A percentile compares a stretch with the other conserved stretches of the same genome.
These are phyloP conservation scores for Terana coerulea DNA, from an alignment of 768 basidiomycete species.

Conservation along the genomic window DNA sequence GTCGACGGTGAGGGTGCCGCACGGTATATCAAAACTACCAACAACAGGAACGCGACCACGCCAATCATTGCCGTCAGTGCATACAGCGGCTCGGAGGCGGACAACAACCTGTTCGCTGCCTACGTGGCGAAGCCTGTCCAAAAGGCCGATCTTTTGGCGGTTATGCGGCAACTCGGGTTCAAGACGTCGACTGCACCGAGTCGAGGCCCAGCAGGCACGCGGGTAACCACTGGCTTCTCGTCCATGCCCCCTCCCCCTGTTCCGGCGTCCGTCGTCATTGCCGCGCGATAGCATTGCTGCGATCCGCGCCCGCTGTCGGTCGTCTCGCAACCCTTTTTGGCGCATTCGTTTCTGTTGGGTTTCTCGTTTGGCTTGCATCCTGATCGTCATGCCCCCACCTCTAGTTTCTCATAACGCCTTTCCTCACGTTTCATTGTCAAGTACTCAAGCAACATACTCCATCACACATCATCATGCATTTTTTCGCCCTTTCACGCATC, in stretches of 20 bases:
- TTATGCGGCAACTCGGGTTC: slow-evolving; percentile 87
- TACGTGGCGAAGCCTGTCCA: slow-evolving; percentile 87
- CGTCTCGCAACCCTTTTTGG: background rate
- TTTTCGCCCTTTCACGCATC: slow-evolving; percentile 14
- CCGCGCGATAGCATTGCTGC: background rate
- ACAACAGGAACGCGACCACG: slow-evolving; percentile 89
- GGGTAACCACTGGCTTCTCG: slow-evolving; percentile 3
- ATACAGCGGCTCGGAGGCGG: slow-evolving; percentile 65
- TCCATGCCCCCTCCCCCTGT: background rate
- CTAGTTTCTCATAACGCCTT: slow-evolving; percentile 8
- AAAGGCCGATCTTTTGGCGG: slow-evolving; percentile 76
- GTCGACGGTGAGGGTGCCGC: slow-evolving; percentile 97
- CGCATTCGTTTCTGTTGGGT: background rate
- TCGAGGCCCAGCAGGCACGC: slow-evolving; percentile 14
- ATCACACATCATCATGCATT: slow-evolving; percentile 22
- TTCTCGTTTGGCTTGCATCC: slow-evolving; percentile 7
- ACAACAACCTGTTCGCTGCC: slow-evolving; percentile 72
- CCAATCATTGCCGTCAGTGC: slow-evolving; percentile 93
- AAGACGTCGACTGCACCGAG: slow-evolving; percentile 70
- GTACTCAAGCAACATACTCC: slow-evolving; percentile 12
- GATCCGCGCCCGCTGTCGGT: slow-evolving; percentile 3
- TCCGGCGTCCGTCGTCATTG: background rate
- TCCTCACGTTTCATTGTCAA: slow-evolving; percentile 12
- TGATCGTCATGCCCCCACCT: slow-evolving; percentile 11
- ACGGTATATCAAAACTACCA: slow-evolving; percentile 94